Conservation (phyloP, 108 stramenopile genomes). For the Cyclotella distinguenda region DNA sequence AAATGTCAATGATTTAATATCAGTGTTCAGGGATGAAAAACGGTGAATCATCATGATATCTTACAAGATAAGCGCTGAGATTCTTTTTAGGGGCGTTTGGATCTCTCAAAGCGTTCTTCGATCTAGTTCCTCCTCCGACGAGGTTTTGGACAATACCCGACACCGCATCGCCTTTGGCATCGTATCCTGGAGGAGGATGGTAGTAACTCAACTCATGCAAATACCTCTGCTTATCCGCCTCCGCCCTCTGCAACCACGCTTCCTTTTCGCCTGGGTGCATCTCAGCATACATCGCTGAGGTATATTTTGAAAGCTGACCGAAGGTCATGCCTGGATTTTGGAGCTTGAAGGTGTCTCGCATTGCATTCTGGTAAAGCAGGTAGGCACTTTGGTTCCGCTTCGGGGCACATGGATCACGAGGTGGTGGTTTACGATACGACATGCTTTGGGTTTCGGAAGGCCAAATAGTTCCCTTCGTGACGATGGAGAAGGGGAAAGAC, state of each 20-base stretch:
- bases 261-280: constrained; percentile 77
- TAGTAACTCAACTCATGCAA: constrained; percentile 66
- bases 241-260: constrained; percentile 66
- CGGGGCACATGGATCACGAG: constrained; percentile 51
- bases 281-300: constrained; percentile 82
- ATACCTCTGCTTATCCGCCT: constrained; percentile 80
- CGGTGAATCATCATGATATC: neutral
- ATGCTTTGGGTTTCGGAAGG: neutral
- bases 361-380: constrained; percentile 55
- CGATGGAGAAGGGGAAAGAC: neutral
- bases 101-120: constrained; percentile 6
- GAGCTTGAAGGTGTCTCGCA: constrained; percentile 44
- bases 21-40: neutral
- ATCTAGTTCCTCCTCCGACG: neutral
- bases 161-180: constrained; percentile 81
- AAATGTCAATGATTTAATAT: neutral
- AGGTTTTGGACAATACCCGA: constrained; percentile 11
- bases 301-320: constrained; percentile 83
- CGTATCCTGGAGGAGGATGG: constrained; percentile 72
- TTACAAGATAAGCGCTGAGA: constrained; percentile 29
- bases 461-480: neutral
- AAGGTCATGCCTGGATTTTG: constrained; percentile 62
- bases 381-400: constrained; percentile 49
- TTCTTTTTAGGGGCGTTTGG: constrained; percentile 35
- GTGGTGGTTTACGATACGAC: constrained; percentile 3